A percentile compares a stretch with the other conserved stretches of the same genome.
Evolutionary conservation across 305 asterid species (phyloP).

Genomic region (Solanum aculeatissimum): DNA sequence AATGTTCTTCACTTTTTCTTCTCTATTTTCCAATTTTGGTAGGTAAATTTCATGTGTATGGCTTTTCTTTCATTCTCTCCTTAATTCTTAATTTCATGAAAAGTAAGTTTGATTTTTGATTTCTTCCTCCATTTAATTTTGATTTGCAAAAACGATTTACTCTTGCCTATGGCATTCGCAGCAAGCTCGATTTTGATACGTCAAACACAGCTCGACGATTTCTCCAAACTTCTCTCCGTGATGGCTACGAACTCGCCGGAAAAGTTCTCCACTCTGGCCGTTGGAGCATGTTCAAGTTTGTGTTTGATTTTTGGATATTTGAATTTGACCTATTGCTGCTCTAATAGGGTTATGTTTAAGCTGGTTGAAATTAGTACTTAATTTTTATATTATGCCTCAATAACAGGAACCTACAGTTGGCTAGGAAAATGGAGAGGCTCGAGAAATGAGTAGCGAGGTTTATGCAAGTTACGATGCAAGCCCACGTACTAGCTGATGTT

Average conservation of each 20-base stretch:
- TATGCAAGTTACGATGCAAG: constrained; percentile 46
- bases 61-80: too few relatives aligned
- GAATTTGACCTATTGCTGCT: not conserved
- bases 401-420: constrained; percentile 29
- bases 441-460: constrained; percentile 51
- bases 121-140: too few relatives aligned
- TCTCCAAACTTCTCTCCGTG: constrained; percentile 44
- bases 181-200: constrained; percentile 31
- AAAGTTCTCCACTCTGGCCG: constrained; percentile 55
- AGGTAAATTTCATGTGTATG: too few relatives aligned
- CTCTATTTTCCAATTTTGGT: too few relatives aligned
- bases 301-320: not conserved
- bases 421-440: constrained; percentile 75
- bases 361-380: not conserved
- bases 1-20: too few relatives aligned
- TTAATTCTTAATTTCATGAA: too few relatives aligned
- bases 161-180: too few relatives aligned
- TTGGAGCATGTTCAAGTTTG: constrained; percentile 45
- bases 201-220: constrained; percentile 62
- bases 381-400: not conserved
- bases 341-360: not conserved
- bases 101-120: too few relatives aligned
- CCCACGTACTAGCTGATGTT: constrained; percentile 87
- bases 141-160: too few relatives aligned
- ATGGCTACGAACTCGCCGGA: constrained; percentile 51